A percentile compares a stretch with the other conserved stretches of the same genome.
phyloP scores from a whole-genome alignment of 2,329 filamentous ascomycete genomes.

The Fusarium tupiense region DNA sequence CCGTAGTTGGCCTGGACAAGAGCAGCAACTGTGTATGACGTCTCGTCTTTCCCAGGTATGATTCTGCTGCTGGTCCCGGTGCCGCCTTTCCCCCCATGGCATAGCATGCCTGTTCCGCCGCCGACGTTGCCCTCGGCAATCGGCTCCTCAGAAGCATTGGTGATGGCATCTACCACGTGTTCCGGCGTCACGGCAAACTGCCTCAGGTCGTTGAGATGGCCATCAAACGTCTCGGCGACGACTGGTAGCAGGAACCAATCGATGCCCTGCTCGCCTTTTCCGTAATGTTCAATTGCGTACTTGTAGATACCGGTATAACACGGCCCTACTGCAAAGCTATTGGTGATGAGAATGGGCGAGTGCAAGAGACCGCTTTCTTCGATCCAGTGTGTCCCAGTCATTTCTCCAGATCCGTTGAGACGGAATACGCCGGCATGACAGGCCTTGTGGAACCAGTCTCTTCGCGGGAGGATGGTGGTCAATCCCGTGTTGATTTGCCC shows the following conservation, averaged over 20 bases:
- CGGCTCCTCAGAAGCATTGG: neutral
- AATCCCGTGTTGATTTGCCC: neutral
- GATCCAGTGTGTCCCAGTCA: neutral
- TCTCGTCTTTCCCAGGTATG: neutral
- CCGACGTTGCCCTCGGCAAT: neutral
- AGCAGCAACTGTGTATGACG: neutral
- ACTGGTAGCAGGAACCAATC: neutral
- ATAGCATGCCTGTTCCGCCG: neutral
- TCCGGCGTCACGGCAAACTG: neutral
- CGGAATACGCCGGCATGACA: neutral
- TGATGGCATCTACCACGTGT: neutral
- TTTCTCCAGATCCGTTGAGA: neutral
- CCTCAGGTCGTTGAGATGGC: neutral
- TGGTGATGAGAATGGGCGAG: neutral
- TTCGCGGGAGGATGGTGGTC: neutral
- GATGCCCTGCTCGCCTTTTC: neutral
- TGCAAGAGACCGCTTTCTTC: neutral
- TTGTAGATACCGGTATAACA: neutral
- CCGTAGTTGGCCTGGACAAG: neutral
- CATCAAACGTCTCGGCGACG: neutral
- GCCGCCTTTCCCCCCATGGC: neutral
- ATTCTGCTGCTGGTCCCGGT: neutral
- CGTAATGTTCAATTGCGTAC: neutral
- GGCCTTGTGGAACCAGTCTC: neutral
- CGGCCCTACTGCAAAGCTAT: neutral